A percentile compares a stretch with the other conserved stretches of the same genome.
Conservation (phyloP, 345 rosid species). For the Citrus medica region DNA sequence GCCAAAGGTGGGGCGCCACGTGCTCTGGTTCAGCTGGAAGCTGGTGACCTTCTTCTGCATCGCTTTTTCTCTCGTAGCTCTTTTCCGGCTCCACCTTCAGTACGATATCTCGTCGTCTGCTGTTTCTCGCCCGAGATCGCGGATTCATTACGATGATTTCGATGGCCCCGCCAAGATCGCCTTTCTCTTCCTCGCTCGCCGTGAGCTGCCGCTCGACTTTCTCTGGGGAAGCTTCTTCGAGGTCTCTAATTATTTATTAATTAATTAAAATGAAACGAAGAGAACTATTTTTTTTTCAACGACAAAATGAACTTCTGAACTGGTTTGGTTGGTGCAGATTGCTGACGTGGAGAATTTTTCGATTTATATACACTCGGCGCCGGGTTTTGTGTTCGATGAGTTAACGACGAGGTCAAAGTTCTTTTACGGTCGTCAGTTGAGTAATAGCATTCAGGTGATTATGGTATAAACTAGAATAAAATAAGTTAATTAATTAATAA, state of each 20-base stretch:
- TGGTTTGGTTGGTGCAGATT: conserved; percentile 30
- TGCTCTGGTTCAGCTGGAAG: conserved; percentile 64
- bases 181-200: conserved; percentile 57
- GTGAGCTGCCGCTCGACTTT: conserved; percentile 60
- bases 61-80: conserved; percentile 46
- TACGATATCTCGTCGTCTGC: conserved; percentile 23
- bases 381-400: conserved; percentile 76
- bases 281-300: no score
- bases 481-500: no score
- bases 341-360: conserved; percentile 64
- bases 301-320: not conserved
- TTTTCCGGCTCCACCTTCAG: conserved; percentile 43
- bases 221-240: conserved; percentile 74
- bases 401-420: conserved; percentile 62
- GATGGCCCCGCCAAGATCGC: conserved; percentile 57
- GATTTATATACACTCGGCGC: conserved; percentile 66
- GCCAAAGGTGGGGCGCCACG: conserved; percentile 32
- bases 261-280: no score
- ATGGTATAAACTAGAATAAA: not conserved
- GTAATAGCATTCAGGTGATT: conserved; percentile 59
- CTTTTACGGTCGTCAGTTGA: conserved; percentile 72
- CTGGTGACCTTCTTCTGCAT: conserved; percentile 47
- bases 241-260: conserved; percentile 26
- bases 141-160: conserved; percentile 24
- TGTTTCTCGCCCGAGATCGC: conserved; percentile 34